These are phyloP conservation scores for Penicillium turbatum DNA, from an alignment of 495 filamentous ascomycete species.

Conservation along the genomic window DNA sequence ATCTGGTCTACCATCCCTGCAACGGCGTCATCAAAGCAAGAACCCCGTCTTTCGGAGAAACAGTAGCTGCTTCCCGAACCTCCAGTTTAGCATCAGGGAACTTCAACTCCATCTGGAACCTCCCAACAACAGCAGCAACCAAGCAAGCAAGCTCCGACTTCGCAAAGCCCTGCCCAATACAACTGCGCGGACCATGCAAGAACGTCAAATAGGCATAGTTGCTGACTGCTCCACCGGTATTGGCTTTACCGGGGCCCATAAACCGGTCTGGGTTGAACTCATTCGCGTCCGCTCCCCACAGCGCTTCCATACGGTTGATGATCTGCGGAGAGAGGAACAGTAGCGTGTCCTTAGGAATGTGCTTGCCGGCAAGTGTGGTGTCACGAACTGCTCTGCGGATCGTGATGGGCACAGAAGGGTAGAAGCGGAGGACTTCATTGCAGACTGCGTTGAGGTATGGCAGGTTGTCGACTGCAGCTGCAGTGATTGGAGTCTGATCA, in stretches of 20 bases:
- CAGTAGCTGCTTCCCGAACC: slow-evolving; percentile 57
- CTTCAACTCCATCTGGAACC: slow-evolving; percentile 60
- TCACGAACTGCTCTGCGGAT: slow-evolving; percentile 59
- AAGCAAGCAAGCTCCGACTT: slow-evolving; percentile 79
- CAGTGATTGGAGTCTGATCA: slow-evolving; percentile 41
- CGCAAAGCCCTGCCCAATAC: slow-evolving; percentile 79
- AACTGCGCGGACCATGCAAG: slow-evolving; percentile 73
- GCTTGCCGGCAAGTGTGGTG: slow-evolving; percentile 56
- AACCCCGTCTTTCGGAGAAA: slow-evolving; percentile 61
- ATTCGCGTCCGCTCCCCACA: slow-evolving; percentile 81
- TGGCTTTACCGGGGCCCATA: slow-evolving; percentile 49
- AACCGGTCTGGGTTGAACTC: slow-evolving; percentile 80
- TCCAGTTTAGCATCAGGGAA: slow-evolving; percentile 56
- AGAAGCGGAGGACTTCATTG: slow-evolving; percentile 56
- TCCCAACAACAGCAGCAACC: slow-evolving; percentile 69
- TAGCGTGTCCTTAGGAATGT: slow-evolving; percentile 52
- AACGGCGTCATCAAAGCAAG: slow-evolving; percentile 55
- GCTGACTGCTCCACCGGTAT: slow-evolving; percentile 52
- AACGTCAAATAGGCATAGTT: slow-evolving; percentile 81
- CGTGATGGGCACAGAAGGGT: slow-evolving; percentile 57
- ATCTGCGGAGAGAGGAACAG: slow-evolving; percentile 49
- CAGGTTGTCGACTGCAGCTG: slow-evolving; percentile 49
- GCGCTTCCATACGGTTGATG: slow-evolving; percentile 66
- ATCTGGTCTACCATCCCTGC: slow-evolving; percentile 56
- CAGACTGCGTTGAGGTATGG: slow-evolving; percentile 59